Evolutionary conservation across 2,329 filamentous ascomycete species (phyloP).

Genomic region (Aspergillus viridinutans): DNA sequence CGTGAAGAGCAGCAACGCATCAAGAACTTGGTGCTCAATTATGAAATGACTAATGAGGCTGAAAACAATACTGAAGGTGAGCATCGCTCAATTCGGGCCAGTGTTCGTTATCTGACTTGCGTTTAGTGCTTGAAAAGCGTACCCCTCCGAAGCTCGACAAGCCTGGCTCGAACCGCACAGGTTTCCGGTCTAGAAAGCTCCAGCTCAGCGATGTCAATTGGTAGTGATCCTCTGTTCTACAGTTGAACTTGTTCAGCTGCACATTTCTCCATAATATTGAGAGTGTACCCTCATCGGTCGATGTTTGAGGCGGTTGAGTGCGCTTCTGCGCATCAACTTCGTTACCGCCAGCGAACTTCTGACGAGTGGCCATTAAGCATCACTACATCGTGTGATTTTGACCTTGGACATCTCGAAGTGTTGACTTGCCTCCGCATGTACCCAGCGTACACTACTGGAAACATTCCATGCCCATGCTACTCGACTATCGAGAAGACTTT

Average conservation of each 20-base stretch:
- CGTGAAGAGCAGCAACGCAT: conserved; percentile 96
- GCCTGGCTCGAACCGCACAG: conserved; percentile 61
- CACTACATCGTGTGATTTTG: not conserved
- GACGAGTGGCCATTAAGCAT: not conserved
- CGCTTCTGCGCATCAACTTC: not conserved
- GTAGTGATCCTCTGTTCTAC: conserved; percentile 50
- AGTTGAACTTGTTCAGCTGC: not conserved
- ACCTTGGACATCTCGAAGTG: not conserved
- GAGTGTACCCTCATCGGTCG: not conserved
- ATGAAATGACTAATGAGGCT: conserved; percentile 78
- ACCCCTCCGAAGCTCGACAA: conserved; percentile 47
- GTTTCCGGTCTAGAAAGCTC: conserved; percentile 81
- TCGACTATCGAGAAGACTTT: not conserved
- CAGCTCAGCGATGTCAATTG: conserved; percentile 97
- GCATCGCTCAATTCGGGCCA: conserved; percentile 31
- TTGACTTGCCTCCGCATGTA: not conserved
- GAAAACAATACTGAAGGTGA: conserved; percentile 75
- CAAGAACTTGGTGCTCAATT: conserved; percentile 95
- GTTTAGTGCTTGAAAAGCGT: conserved; percentile 39
- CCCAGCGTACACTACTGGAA: not conserved
- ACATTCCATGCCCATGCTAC: not conserved
- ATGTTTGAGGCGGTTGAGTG: not conserved
- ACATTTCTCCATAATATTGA: not conserved
- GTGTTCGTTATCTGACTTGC: conserved; percentile 27
- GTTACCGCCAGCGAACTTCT: not conserved